Conservation (phyloP, 345 rosid species). For the Salix purpurea region DNA sequence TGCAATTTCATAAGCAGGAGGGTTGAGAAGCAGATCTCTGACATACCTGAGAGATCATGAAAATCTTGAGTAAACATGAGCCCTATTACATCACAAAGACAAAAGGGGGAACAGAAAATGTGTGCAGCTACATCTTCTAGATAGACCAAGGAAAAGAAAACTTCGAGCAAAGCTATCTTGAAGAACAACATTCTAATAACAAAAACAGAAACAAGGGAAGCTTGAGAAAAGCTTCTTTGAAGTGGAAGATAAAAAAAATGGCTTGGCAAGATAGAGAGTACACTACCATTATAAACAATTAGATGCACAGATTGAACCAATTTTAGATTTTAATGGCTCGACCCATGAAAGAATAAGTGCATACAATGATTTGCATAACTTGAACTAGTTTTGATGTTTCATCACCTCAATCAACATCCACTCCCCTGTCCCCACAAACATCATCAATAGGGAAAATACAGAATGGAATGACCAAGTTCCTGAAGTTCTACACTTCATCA, state of each 20-base stretch:
- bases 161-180: background rate
- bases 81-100: background rate
- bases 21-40: conserved; percentile 92
- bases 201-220: background rate
- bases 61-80: background rate
- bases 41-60: conserved; percentile 49
- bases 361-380: background rate
- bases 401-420: background rate
- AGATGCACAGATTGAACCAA: background rate
- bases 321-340: background rate
- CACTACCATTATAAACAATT: background rate
- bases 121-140: background rate
- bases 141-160: background rate
- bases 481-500: background rate
- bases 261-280: background rate
- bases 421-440: background rate
- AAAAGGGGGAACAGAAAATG: background rate
- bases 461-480: background rate
- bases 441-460: background rate
- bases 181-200: background rate
- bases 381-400: background rate
- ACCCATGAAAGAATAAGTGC: background rate
- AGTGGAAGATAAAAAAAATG: background rate
- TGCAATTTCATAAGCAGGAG: conserved; percentile 89
- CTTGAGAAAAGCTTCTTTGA: background rate